Evolutionary conservation across 2,329 filamentous ascomycete species (phyloP), one percentile per base, ranked within the genome.

Genomic region (Graphilbum fragrans): DNA sequence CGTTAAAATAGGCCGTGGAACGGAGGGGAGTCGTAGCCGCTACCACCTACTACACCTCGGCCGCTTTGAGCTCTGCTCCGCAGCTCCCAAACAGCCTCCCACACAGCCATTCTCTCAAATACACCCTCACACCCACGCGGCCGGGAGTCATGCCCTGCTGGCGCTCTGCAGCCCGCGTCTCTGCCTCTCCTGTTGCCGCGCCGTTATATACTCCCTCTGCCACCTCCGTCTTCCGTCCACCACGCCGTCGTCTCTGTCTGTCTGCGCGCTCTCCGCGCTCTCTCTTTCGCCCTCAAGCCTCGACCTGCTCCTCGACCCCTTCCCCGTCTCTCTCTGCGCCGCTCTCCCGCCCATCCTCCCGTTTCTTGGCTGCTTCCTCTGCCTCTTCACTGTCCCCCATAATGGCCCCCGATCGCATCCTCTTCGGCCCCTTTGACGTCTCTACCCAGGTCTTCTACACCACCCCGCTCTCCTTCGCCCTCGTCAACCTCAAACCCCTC

Each of bases 401-500:
- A n/a, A n/a, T n/a, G n/a, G 4, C 32, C 9, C n/a, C 11, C 7
- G 25, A 35, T n/a, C 37, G 5, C 37, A 58, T 90, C 50, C 69
- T 77, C 54, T 92, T 93, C 55, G 85, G 86, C 14, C 72, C 79
- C 9, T 88, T 83, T 55, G 67, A 83, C 44, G 82, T 93, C 41
- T 84, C 83, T 12, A 67, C 75, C 17, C 84, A 95, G 83, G 86
- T 95, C 65, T 96, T 96, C 67, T 76, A 93, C 61, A 69, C 70
- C 49, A 94, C 88, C 2, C 70, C 74, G 1, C 71, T 82, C 53
- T 85, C 81, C 51, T 95, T 87, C 65, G 87, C 86, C 41, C 71
- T 96, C 47, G 88, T 96, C 44, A 98, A 98, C 64, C 77, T 96
- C 58, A 95, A 94, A 63, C 92, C 92, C 20, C 75, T 98, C 31